phyloP scores from a whole-genome alignment of 2,329 filamentous ascomycete genomes.

The Blastomyces silverae region DNA sequence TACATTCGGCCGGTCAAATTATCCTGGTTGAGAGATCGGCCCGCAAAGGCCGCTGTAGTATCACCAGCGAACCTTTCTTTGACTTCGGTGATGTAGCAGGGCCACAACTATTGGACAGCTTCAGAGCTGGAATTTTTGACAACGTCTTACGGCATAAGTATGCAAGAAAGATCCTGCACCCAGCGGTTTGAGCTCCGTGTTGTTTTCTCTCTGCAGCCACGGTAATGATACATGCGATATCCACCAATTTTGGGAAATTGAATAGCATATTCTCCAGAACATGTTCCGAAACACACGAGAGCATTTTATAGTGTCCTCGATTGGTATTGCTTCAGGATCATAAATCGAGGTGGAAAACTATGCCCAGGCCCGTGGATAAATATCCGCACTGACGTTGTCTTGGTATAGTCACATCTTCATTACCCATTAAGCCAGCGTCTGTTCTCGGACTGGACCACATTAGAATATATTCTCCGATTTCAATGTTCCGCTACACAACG shows the following conservation, averaged over 20 bases:
- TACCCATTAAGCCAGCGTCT: conserved; percentile 24
- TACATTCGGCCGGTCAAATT: conserved; percentile 29
- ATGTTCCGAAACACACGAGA: background rate
- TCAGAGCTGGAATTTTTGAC: conserved; percentile 33
- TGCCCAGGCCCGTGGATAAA: conserved; percentile 15
- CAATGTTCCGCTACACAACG: conserved; percentile 15
- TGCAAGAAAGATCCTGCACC: background rate
- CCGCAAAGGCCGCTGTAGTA: background rate
- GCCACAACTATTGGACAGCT: conserved; percentile 27
- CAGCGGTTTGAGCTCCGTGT: background rate
- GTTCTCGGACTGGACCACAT: conserved; percentile 22
- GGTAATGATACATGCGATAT: background rate
- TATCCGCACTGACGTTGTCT: conserved; percentile 32
- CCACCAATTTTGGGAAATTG: background rate
- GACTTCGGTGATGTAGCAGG: conserved; percentile 28
- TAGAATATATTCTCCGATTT: conserved; percentile 30
- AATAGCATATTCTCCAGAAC: background rate
- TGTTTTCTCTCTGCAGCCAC: background rate
- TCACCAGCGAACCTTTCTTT: conserved; percentile 1
- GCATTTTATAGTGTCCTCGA: background rate
- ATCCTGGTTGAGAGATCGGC: background rate
- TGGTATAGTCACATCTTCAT: conserved; percentile 36
- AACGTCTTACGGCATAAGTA: conserved; percentile 36
- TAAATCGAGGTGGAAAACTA: background rate
- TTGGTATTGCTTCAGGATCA: background rate